A percentile compares a stretch with the other conserved stretches of the same genome.
phyloP scores from a whole-genome alignment of 2,329 filamentous ascomycete genomes.

The Paracoccidioides brasiliensis region DNA sequence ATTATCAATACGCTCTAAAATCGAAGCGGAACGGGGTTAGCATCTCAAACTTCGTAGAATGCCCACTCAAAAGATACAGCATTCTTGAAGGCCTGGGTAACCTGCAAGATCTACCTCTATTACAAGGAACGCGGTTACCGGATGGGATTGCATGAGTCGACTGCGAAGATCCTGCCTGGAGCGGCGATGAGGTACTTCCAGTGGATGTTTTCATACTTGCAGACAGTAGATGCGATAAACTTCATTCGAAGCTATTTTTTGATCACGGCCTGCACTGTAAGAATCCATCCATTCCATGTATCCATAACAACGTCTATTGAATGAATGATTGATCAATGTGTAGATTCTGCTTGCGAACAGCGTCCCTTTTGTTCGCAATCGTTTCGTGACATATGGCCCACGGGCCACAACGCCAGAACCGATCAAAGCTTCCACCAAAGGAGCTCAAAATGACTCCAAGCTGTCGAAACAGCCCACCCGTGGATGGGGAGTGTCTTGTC shows the following conservation, averaged over 20 bases:
- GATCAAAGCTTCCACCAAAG: slow-evolving; percentile 2
- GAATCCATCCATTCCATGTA: neutral
- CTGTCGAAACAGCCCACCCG: slow-evolving; percentile 6
- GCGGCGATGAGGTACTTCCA: neutral
- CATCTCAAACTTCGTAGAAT: neutral
- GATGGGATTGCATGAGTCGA: neutral
- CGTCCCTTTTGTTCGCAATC: slow-evolving; percentile 38
- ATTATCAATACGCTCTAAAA: neutral
- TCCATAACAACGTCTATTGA: neutral
- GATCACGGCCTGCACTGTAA: slow-evolving; percentile 3
- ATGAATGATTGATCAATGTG: neutral
- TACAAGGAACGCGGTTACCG: neutral
- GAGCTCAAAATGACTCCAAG: neutral
- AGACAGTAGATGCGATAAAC: slow-evolving; percentile 1
- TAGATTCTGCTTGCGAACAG: slow-evolving; percentile 39
- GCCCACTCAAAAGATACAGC: neutral
- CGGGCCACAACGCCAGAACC: slow-evolving; percentile 27
- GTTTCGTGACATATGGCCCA: slow-evolving; percentile 50
- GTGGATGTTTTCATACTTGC: neutral
- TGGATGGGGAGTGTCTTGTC: slow-evolving; percentile 14
- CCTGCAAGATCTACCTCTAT: neutral
- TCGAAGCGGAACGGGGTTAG: neutral
- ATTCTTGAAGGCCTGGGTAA: neutral
- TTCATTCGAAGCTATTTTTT: slow-evolving; percentile 2
- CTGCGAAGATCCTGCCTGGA: neutral